phyloP scores from a whole-genome alignment of 345 rosid species.

The Eucalyptus camaldulensis region DNA sequence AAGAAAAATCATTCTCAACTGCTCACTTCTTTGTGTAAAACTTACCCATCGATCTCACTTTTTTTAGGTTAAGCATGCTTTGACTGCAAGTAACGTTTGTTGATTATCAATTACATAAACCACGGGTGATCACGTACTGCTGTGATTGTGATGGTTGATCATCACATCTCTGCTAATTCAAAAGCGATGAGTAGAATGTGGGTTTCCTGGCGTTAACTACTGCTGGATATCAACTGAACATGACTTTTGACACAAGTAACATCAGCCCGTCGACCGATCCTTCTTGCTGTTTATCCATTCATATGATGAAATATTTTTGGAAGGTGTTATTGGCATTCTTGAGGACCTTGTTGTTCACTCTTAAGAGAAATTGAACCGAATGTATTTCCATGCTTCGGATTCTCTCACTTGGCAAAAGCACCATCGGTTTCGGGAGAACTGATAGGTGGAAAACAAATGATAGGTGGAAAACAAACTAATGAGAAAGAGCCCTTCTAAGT shows the following conservation, averaged over 20 bases:
- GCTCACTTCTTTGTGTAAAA: background rate
- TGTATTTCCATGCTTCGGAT: background rate
- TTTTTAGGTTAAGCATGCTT: background rate
- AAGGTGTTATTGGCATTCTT: background rate
- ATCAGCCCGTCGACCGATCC: background rate
- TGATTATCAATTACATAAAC: background rate
- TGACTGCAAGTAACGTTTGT: background rate
- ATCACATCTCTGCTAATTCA: background rate
- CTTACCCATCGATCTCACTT: background rate
- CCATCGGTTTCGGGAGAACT: background rate
- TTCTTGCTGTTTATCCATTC: background rate
- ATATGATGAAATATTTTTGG: background rate
- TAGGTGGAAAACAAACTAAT: background rate
- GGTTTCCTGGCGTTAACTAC: background rate
- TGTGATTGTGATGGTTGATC: background rate
- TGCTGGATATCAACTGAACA: background rate
- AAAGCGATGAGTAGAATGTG: background rate
- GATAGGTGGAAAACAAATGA: background rate
- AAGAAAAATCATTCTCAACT: background rate
- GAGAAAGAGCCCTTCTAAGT: background rate
- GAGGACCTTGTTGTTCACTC: background rate
- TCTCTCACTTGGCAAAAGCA: background rate
- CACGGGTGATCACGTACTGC: background rate
- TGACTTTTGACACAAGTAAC: background rate
- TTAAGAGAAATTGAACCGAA: background rate